Evolutionary conservation across 2,329 filamentous ascomycete species (phyloP), one percentile per base, ranked within the genome.

Genomic region (Gremmenia infestans): DNA sequence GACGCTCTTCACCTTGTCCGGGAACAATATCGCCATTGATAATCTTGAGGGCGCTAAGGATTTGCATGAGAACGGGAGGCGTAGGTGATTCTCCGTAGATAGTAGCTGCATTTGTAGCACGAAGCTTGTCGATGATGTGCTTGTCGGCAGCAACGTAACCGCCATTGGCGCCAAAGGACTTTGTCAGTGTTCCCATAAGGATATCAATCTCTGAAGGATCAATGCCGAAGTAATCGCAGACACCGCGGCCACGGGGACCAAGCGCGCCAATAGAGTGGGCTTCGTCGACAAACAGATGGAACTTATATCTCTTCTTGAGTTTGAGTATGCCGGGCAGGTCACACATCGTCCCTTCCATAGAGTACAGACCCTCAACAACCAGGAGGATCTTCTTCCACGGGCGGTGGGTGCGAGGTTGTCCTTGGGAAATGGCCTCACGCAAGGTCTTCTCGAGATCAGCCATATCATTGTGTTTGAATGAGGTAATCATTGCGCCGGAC

Each of bases 321-420:
- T 80, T 82, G 56, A 99, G 76, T 50, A 99, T 78, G 59, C 90
- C 90, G 1, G 94, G 94, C n/a, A 99, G 82, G 71, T 99, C 94
- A 74, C 90, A 94, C 89, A 99, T 96, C 63, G 92, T 97, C 49
- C 94, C 94, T 76, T 99, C 94, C 94, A 99, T 99, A 1, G 93
- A 97, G 79, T 99, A 99, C 19, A 99, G 81, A 65, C 94, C 94
- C 72, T 99, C 94, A 39, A 99, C 90, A 39, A 93, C 92, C 46
- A 99, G 89, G 51, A 99, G 73, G 58, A 99, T 97, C 83, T 97
- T 99, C 81, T 96, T 97, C 94, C 94, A 99, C 1, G 94, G 94
- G 32, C 94, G 88, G 73, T 99, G 94, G n/a, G 93, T 99, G 63
- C 94, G 88, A 52, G 94, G 94, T 71, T 99, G 94, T 46, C 94